Base-by-base conservation (phyloP, 352 stramenopile genomes). In the Globisporangium acanthophoron region DNA sequence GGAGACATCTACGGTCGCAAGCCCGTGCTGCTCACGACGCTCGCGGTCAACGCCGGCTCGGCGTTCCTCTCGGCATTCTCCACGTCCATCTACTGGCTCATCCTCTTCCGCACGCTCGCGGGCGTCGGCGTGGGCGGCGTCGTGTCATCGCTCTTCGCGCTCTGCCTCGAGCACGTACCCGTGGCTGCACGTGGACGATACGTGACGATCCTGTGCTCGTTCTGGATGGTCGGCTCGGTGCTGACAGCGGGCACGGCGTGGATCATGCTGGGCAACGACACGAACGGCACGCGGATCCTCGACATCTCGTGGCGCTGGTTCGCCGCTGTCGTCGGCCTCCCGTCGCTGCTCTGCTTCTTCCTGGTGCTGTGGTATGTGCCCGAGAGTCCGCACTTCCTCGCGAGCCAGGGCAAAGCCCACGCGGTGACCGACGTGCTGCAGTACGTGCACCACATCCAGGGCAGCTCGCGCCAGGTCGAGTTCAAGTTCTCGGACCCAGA, bases 141-240 rank as follows among this genome's bases (percentile, higher is more conserved):
- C 16, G 87, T 96, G 15, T 89, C 89, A 2, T 78, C 77, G 8
- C 69, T 96, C 1, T 96, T 96, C 54, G 81, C 88, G 13, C 67
- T 97, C 39, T 93, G 82, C 56, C 71, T 94, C 35, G 90, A 97
- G 59, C 79, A 96, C 47, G 81, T 96, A 0, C 85, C 88, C 0
- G 70, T 85, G 16, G 71, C 70, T 2, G 70, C 73, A 15, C 76
- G 87, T 29, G 88, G 86, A 13, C 73, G 81, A 29, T 94, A 90
- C 55, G 67, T 97, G 16, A 96, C 85, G 15, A 80, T 93, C 56
- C 71, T 97, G 48, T 95, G 88, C 58, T 91, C 78, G 5, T 97
- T 96, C 69, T 97, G 90, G 90, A 96, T 96, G 85, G 64, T 97
- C 13, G 90, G 90, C 7, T 85, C 85, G 2, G 76, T 97, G 40